These are phyloP conservation scores for Tetragonia tetragonoides DNA, from an alignment of 148 eudicot genomes.

Conservation along the genomic window DNA sequence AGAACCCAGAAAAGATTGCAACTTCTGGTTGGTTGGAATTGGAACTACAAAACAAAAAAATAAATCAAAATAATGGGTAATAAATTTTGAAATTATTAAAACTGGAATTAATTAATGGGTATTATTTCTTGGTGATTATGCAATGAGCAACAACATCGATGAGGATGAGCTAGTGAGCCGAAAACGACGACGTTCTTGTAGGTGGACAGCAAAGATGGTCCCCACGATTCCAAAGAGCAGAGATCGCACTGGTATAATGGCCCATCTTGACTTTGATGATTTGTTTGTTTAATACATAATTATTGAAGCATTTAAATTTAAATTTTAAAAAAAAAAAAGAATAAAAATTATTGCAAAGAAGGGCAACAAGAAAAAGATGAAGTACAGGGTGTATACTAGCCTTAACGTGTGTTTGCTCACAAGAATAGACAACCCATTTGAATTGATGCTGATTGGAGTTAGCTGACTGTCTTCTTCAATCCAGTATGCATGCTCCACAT, in stretches of 20 bases:
- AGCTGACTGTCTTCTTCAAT: background rate
- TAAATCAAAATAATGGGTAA: background rate
- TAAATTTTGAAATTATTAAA: background rate
- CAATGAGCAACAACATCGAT: background rate
- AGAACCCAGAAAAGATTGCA: conserved; percentile 19
- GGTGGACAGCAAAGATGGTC: conserved; percentile 26
- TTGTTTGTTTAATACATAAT: conserved; percentile 3
- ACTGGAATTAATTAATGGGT: background rate
- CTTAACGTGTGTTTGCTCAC: conserved; percentile 14
- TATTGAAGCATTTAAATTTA: background rate
- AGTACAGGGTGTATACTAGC: conserved; percentile 1
- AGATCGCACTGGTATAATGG: conserved; percentile 7
- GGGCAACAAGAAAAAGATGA: background rate
- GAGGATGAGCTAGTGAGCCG: conserved; percentile 2
- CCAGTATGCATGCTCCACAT: background rate
- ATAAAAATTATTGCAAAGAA: conserved; percentile 1
- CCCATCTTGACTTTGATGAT: conserved; percentile 19
- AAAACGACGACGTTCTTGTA: conserved; percentile 31
- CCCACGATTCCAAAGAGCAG: conserved; percentile 14
- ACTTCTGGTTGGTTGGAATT: conserved; percentile 11
- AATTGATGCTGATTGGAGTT: background rate
- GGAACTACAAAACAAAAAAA: conserved; percentile 1
- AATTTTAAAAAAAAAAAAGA: background rate
- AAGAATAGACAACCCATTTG: background rate
- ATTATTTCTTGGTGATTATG: conserved; percentile 10